These are phyloP conservation scores for Plasmodium reichenowi DNA, from an alignment of 169 alveolate genomes.

Conservation along the genomic window DNA sequence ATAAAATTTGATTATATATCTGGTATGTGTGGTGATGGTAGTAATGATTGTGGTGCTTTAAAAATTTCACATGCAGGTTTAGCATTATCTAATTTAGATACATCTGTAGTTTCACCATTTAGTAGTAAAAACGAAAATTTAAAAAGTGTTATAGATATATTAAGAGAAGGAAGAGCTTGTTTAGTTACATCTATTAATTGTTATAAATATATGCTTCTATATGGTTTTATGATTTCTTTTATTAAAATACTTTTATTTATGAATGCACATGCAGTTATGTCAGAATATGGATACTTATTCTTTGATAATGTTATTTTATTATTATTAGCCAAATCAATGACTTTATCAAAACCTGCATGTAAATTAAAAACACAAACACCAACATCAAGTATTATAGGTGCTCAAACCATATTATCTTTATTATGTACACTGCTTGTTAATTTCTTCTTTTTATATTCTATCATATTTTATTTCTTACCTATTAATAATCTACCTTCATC, in stretches of 20 bases:
- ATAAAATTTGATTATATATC: slow-evolving; percentile 88
- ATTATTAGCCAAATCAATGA: slow-evolving; percentile 87
- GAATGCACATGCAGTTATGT: slow-evolving; percentile 87
- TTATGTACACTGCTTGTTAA: slow-evolving; percentile 83
- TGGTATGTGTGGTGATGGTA: slow-evolving; percentile 96
- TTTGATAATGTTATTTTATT: slow-evolving; percentile 86
- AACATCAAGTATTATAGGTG: slow-evolving; percentile 90
- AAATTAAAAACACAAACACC: slow-evolving; percentile 88
- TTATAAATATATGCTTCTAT: slow-evolving; percentile 91
- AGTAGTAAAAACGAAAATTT: slow-evolving; percentile 88
- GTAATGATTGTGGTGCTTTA: slow-evolving; percentile 95
- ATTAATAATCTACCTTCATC: slow-evolving; percentile 80
- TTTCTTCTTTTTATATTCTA: slow-evolving; percentile 71
- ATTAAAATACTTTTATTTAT: slow-evolving; percentile 87
- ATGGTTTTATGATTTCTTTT: slow-evolving; percentile 90
- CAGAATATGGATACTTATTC: slow-evolving; percentile 89
- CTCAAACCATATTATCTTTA: slow-evolving; percentile 86
- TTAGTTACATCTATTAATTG: slow-evolving; percentile 92
- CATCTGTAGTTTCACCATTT: slow-evolving; percentile 93
- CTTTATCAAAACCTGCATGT: slow-evolving; percentile 84
- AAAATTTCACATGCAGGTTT: slow-evolving; percentile 94
- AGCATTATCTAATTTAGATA: slow-evolving; percentile 90
- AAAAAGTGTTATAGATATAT: slow-evolving; percentile 88
- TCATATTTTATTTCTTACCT: slow-evolving; percentile 76
- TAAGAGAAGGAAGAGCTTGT: slow-evolving; percentile 92